phyloP scores from a whole-genome alignment of 73 alveolate species.

The Paraurostyla sp. region DNA sequence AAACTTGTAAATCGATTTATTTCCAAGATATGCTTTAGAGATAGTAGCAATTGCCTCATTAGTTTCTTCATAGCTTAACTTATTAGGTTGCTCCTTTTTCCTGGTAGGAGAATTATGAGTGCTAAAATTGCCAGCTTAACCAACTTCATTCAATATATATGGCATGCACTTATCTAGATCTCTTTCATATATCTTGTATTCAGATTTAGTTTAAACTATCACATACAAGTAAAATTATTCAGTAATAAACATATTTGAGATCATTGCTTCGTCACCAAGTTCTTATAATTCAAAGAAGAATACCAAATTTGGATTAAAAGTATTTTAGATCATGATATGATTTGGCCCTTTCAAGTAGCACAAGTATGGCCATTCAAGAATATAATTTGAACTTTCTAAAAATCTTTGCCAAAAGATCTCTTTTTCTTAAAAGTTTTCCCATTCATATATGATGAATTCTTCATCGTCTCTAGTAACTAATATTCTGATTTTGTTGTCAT shows the following conservation, averaged over 20 bases:
- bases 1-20: neutral
- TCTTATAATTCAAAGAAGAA: neutral
- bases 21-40: neutral
- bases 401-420: neutral
- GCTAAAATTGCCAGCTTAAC: neutral
- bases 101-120: neutral
- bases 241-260: neutral
- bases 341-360: slow-evolving; percentile 1
- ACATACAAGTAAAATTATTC: neutral
- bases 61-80: neutral
- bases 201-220: neutral
- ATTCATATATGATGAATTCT: slow-evolving; percentile 8
- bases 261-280: neutral
- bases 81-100: neutral
- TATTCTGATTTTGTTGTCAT: neutral
- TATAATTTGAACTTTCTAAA: neutral
- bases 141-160: neutral
- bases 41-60: neutral
- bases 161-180: slow-evolving; percentile 6
- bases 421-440: neutral
- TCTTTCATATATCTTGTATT: slow-evolving; percentile 10
- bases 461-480: slow-evolving; percentile 28
- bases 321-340: neutral
- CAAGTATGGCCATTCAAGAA: slow-evolving; percentile 33
- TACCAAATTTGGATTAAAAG: neutral